phyloP scores from a whole-genome alignment of 1,139 yeast genomes.

The Geotrichum candidum region DNA sequence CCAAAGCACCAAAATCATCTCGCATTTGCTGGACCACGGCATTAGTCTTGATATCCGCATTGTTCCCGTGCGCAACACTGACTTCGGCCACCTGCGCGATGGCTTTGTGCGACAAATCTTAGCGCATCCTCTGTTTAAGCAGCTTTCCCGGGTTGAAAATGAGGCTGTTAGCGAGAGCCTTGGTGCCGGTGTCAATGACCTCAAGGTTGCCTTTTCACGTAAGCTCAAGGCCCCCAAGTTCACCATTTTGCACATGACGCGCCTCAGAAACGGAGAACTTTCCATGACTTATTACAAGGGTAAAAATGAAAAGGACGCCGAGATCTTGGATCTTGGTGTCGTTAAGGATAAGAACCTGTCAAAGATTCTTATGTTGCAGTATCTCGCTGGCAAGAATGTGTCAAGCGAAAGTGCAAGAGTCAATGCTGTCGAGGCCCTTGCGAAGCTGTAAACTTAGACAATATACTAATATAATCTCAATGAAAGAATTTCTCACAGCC shows the following conservation, averaged over 20 bases:
- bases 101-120: constrained; percentile 76
- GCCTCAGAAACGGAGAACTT: constrained; percentile 44
- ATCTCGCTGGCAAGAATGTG: constrained; percentile 57
- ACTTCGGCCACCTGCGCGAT: constrained; percentile 80
- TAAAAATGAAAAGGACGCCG: constrained; percentile 23
- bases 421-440: constrained; percentile 28
- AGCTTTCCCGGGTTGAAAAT: constrained; percentile 30
- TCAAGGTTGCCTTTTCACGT: constrained; percentile 37
- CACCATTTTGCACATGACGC: constrained; percentile 49
- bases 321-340: constrained; percentile 38
- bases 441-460: constrained; percentile 21
- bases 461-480: not conserved
- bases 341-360: constrained; percentile 42
- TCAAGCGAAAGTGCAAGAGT: constrained; percentile 41
- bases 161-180: constrained; percentile 19
- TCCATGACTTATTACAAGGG: constrained; percentile 40
- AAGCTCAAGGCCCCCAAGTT: constrained; percentile 48
- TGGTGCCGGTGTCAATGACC: constrained; percentile 33
- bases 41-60: constrained; percentile 65
- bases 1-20: constrained; percentile 49
- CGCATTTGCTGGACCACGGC: constrained; percentile 52
- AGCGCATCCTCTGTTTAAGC: constrained; percentile 45
- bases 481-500: too few species aligned
- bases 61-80: constrained; percentile 84
- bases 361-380: constrained; percentile 52